Conservation (phyloP, 1,284 basidiomycete species). For the Microbotryomycetes sp. region DNA sequence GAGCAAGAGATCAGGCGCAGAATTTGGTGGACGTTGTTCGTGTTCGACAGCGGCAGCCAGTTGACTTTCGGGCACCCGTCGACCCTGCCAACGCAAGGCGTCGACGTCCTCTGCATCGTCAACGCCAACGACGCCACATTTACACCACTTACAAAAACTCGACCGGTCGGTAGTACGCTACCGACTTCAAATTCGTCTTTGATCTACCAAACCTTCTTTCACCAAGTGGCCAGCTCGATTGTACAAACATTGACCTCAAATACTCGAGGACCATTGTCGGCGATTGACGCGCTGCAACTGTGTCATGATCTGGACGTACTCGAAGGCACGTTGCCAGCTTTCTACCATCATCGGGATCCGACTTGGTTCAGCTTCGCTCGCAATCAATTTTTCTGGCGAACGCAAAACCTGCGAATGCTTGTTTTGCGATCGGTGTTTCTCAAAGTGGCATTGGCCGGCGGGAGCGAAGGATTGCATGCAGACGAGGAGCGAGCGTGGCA, state of each 20-base stretch:
- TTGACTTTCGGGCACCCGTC: conserved; percentile 36
- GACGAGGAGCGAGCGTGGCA: conserved; percentile 6
- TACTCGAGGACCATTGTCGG: not conserved
- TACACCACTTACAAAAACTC: not conserved
- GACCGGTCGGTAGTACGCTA: not conserved
- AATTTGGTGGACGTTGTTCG: conserved; percentile 37
- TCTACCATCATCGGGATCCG: not conserved
- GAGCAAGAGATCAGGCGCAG: conserved; percentile 36
- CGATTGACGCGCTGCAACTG: not conserved
- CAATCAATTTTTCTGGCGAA: conserved; percentile 1
- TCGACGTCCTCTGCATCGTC: conserved; percentile 1
- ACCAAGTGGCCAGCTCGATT: not conserved
- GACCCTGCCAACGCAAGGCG: conserved; percentile 4
- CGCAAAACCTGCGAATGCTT: conserved; percentile 10
- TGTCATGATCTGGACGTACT: conserved; percentile 3
- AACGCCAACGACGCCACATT: conserved; percentile 1
- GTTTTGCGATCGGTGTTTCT: conserved; percentile 8
- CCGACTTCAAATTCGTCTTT: conserved; percentile 7
- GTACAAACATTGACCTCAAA: not conserved
- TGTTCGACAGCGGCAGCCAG: conserved; percentile 34
- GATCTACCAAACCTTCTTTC: conserved; percentile 6
- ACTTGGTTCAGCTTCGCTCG: conserved; percentile 9
- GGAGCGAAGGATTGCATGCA: not conserved
- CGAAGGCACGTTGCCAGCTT: conserved; percentile 4
- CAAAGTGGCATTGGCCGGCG: conserved; percentile 4